phyloP scores from a whole-genome alignment of 1,284 basidiomycete species.

The Melampsora occidentalis region DNA sequence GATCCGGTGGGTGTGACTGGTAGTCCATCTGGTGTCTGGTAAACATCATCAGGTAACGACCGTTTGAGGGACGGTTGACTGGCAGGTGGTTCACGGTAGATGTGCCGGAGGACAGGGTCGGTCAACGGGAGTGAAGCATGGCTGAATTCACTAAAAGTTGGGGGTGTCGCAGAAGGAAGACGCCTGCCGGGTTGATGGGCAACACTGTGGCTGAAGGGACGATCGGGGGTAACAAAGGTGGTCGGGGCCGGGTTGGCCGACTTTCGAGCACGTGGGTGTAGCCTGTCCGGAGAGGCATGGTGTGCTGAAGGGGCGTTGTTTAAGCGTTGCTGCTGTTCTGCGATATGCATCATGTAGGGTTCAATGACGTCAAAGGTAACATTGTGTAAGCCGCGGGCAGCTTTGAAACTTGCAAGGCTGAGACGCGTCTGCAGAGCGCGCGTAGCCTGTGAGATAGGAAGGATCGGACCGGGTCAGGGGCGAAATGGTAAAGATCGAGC shows the following conservation, averaged over 20 bases:
- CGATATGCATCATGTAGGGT: conserved; percentile 13
- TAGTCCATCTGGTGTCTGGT: too few relatives aligned
- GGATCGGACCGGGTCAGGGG: too few relatives aligned
- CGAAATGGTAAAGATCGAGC: too few relatives aligned
- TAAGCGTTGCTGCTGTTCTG: conserved; percentile 11
- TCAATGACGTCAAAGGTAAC: conserved; percentile 38
- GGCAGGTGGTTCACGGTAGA: too few relatives aligned
- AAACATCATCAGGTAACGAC: too few relatives aligned
- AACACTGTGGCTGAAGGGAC: neutral
- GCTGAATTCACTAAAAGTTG: too few relatives aligned
- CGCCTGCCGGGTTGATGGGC: neutral
- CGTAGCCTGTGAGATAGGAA: conserved; percentile 13
- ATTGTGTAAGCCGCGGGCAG: conserved; percentile 37
- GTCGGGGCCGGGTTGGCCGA: conserved; percentile 1
- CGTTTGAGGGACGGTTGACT: too few relatives aligned
- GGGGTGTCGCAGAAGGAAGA: too few relatives aligned
- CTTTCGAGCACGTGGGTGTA: neutral
- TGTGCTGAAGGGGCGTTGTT: too few relatives aligned
- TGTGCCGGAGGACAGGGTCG: too few relatives aligned
- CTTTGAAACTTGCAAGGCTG: conserved; percentile 37
- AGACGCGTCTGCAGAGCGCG: conserved; percentile 37
- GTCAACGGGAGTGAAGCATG: too few relatives aligned
- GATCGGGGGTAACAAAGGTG: conserved; percentile 12
- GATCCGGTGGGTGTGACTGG: too few relatives aligned
- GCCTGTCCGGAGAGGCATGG: neutral